phyloP scores from a whole-genome alignment of 2,329 filamentous ascomycete genomes.

The Clarireedia paspali region DNA sequence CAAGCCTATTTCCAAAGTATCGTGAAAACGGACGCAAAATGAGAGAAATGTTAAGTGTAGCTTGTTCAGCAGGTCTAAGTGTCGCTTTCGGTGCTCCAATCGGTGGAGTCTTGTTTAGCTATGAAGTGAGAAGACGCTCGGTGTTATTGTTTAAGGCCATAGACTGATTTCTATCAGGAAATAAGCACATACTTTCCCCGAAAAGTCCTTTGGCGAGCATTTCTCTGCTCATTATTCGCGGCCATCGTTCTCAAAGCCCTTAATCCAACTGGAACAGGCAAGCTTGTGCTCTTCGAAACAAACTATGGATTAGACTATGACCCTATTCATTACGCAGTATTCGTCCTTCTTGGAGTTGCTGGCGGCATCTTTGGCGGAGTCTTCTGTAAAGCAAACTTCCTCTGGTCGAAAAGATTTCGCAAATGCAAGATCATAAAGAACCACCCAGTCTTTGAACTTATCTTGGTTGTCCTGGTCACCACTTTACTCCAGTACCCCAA shows the following conservation, averaged over 20 bases:
- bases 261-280: slow-evolving; percentile 53
- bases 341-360: slow-evolving; percentile 45
- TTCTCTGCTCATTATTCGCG: slow-evolving; percentile 48
- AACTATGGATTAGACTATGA: slow-evolving; percentile 49
- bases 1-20: slow-evolving; percentile 44
- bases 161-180: slow-evolving; percentile 32
- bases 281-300: slow-evolving; percentile 53
- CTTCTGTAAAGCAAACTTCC: slow-evolving; percentile 50
- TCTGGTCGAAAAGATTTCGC: slow-evolving; percentile 49
- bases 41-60: slow-evolving; percentile 49
- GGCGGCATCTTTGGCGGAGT: slow-evolving; percentile 52
- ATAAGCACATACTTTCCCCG: slow-evolving; percentile 53
- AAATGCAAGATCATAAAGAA: slow-evolving; percentile 43
- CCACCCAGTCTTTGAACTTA: slow-evolving; percentile 48
- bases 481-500: slow-evolving; percentile 49
- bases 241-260: slow-evolving; percentile 47
- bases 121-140: slow-evolving; percentile 32
- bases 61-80: slow-evolving; percentile 47
- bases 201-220: slow-evolving; percentile 51
- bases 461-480: slow-evolving; percentile 45
- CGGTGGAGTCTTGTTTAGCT: slow-evolving; percentile 52
- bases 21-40: slow-evolving; percentile 49
- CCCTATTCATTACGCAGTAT: slow-evolving; percentile 47
- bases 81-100: slow-evolving; percentile 56
- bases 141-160: not conserved